Base-by-base conservation (phyloP, 2,329 filamentous ascomycete species). In the Phyllachora maydis region DNA sequence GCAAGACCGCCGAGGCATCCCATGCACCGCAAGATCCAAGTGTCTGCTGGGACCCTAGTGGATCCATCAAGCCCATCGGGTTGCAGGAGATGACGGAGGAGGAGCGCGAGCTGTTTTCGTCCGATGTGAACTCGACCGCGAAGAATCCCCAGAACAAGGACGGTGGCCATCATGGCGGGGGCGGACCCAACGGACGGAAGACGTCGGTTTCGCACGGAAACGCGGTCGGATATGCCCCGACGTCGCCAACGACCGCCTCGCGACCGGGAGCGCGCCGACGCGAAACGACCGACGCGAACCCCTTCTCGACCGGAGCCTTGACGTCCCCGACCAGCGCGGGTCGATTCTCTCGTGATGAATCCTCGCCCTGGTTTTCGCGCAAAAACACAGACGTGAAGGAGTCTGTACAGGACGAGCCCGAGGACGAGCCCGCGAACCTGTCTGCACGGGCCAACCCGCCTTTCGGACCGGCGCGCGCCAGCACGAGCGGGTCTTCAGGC, bases 51-150 rank as follows among this genome's bases (percentile, higher is more conserved):
- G 78, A 91, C 40, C 50, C 63, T 28, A 60, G 62, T 29, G 81
- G 77, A 13, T 60, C 62, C 25, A 59, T 68, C 21, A 61, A 65
- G 32, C 81, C 83, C 5, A 55, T 93, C 32, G 69, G 68, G 15
- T 45, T 92, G 32, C 59, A 66, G 30, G 69, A 76, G 20, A 68
- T 91, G 65, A 56, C 61, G 2, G 32, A 47, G 4, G 59, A 67
- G 29, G 69, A 74, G 47, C 66, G 56, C 40, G 59, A 62, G 75
- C 55, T 76, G 32, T 93, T 93, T 47, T 51, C 68, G 23, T 66
- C 65, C 23, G 88, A 90, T 32, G 82, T 98, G 42, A 98, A 95
- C 46, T 93, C 88, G 17, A 76, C 82, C 16, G 56, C 93, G 35
- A 95, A 95, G 49, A 75, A 78, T 6, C 77, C 78, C 11, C 65